Percentiles rank a stretch among this genome's conserved stretches.
These are phyloP conservation scores for Sphagnum fallax DNA, from an alignment of 228 moss, liverwort and hornwort genomes.

Conservation along the genomic window DNA sequence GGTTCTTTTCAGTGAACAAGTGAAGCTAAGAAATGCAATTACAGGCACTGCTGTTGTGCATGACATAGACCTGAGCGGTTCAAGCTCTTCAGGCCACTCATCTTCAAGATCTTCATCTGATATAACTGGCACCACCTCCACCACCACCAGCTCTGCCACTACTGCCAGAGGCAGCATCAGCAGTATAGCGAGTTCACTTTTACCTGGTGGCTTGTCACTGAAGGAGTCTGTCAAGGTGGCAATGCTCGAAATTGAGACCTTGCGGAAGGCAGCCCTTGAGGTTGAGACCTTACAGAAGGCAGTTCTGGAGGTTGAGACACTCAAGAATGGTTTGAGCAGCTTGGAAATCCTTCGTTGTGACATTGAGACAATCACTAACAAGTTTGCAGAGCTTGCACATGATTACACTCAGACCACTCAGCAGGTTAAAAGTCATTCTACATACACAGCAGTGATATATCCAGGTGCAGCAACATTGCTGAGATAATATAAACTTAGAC, in stretches of 20 bases:
- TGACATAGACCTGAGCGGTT: constrained; percentile 17
- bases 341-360: constrained; percentile 29
- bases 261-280: constrained; percentile 20
- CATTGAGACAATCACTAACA: constrained; percentile 23
- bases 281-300: too few relatives aligned
- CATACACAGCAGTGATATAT: background rate
- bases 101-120: constrained; percentile 18
- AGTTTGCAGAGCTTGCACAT: constrained; percentile 39
- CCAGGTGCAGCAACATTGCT: background rate
- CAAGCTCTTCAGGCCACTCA: constrained; percentile 10
- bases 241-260: constrained; percentile 24
- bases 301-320: constrained; percentile 18
- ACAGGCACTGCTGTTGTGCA: constrained; percentile 18
- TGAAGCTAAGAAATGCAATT: constrained; percentile 57
- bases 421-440: constrained; percentile 4
- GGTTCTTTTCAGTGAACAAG: constrained; percentile 58
- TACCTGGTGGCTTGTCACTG: constrained; percentile 27
- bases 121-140: constrained; percentile 9
- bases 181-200: constrained; percentile 20
- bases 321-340: constrained; percentile 27
- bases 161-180: constrained; percentile 3
- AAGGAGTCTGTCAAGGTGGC: constrained; percentile 29
- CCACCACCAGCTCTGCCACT: too few relatives aligned
- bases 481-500: too few relatives aligned
- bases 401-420: constrained; percentile 38